phyloP scores from a whole-genome alignment of 2,329 filamentous ascomycete species.

The Rhynchosporium secalis region DNA sequence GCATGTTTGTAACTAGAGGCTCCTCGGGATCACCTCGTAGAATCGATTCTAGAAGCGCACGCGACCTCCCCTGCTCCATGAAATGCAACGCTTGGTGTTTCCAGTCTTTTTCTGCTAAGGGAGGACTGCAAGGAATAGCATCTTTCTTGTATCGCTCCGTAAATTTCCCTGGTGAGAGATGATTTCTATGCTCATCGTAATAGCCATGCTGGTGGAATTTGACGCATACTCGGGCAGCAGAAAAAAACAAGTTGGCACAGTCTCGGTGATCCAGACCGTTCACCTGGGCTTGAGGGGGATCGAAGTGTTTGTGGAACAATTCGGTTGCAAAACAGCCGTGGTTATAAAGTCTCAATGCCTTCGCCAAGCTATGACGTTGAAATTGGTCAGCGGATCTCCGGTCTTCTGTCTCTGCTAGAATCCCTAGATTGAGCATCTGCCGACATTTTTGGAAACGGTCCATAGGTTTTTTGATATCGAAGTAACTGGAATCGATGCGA shows the following conservation, averaged over 20 bases:
- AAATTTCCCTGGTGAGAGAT: neutral
- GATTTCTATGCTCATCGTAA: neutral
- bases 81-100: constrained; percentile 14
- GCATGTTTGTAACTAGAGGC: constrained; percentile 7
- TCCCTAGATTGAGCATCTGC: constrained; percentile 8
- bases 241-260: constrained; percentile 15
- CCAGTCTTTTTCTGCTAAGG: constrained; percentile 8
- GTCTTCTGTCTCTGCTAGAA: constrained; percentile 6
- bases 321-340: constrained; percentile 16
- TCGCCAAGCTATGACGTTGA: neutral
- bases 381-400: neutral
- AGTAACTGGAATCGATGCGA: constrained; percentile 11
- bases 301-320: constrained; percentile 16
- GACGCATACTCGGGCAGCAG: constrained; percentile 11
- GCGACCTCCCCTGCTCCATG: constrained; percentile 14
- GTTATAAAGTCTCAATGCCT: constrained; percentile 9
- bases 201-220: constrained; percentile 6
- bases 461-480: constrained; percentile 16
- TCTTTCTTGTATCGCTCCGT: constrained; percentile 4
- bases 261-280: constrained; percentile 13
- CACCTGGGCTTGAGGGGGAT: constrained; percentile 12
- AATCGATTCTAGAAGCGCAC: constrained; percentile 10
- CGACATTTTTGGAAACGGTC: constrained; percentile 12
- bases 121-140: constrained; percentile 7
- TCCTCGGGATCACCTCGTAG: constrained; percentile 7